Percentiles rank a stretch among this genome's conserved stretches.
These are phyloP conservation scores for Plantago coronopus DNA, from an alignment of 305 asterid species.

Conservation along the genomic window DNA sequence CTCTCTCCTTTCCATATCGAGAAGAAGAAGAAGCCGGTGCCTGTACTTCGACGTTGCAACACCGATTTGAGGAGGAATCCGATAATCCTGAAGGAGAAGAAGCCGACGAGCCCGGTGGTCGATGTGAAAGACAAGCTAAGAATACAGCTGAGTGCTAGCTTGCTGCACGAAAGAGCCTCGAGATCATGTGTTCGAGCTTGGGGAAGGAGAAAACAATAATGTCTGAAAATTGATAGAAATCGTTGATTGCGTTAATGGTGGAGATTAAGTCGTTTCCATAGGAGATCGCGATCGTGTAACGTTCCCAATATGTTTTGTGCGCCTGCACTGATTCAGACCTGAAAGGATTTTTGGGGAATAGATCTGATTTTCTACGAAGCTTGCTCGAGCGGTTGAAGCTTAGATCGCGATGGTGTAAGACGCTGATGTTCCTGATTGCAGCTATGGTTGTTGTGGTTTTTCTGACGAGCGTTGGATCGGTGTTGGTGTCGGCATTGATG, in stretches of 20 bases:
- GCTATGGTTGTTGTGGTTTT: constrained; percentile 52
- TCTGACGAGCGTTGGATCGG: constrained; percentile 80
- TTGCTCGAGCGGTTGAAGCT: no score
- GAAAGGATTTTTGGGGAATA: no score
- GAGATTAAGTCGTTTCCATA: no score
- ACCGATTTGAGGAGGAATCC: constrained; percentile 24
- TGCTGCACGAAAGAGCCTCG: constrained; percentile 64
- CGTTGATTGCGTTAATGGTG: no score
- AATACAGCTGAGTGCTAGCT: constrained; percentile 47
- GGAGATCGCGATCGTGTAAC: no score
- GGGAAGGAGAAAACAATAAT: constrained; percentile 82
- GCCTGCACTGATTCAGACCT: no score
- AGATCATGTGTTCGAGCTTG: constrained; percentile 69
- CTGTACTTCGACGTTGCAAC: constrained; percentile 37
- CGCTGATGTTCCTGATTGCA: constrained; percentile 40
- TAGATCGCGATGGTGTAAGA: constrained; percentile 74
- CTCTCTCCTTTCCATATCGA: no score
- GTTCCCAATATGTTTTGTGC: no score
- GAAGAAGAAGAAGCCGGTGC: constrained; percentile 28
- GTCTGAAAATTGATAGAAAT: no score
- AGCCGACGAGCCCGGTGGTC: constrained; percentile 18
- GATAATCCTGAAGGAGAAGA: constrained; percentile 31
- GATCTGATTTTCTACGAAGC: no score
- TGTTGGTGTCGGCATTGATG: no score
- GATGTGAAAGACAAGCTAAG: constrained; percentile 59